Conservation (phyloP, 176 grass and related monocot genomes). For the Saccharum spontaneum region DNA sequence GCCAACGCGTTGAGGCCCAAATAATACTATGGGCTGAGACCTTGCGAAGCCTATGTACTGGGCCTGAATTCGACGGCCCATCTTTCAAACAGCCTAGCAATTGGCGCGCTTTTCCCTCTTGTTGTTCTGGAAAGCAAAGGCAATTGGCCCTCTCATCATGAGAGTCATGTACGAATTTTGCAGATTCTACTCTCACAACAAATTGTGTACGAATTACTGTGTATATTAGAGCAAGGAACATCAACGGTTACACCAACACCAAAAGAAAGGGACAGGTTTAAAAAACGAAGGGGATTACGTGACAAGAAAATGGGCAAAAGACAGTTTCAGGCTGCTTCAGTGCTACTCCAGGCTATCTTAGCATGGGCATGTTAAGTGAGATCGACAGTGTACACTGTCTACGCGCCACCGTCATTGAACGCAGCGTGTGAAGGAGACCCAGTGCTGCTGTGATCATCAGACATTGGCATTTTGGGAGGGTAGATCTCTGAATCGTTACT, state of each 20-base stretch:
- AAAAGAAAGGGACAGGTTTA: neutral
- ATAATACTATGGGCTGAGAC: neutral
- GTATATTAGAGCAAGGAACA: neutral
- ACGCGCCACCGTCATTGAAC: neutral
- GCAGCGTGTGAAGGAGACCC: neutral
- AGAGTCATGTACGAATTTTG: neutral
- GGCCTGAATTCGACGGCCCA: neutral
- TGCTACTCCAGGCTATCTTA: neutral
- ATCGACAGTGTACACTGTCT: neutral
- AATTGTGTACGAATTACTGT: neutral
- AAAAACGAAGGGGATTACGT: neutral
- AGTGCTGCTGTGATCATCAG: neutral
- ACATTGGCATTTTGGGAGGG: conserved; percentile 11
- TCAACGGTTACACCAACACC: too few relatives aligned
- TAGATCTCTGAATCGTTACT: neutral
- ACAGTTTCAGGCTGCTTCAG: neutral
- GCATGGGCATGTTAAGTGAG: neutral
- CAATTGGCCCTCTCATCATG: neutral
- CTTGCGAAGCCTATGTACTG: neutral
- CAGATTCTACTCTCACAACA: too few relatives aligned
- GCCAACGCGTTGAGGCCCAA: neutral
- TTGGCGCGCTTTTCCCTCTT: neutral
- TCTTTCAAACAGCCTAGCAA: neutral
- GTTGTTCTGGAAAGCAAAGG: neutral
- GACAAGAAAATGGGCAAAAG: neutral